phyloP scores from a whole-genome alignment of 2,329 filamentous ascomycete genomes.

The Colletotrichum melonis region DNA sequence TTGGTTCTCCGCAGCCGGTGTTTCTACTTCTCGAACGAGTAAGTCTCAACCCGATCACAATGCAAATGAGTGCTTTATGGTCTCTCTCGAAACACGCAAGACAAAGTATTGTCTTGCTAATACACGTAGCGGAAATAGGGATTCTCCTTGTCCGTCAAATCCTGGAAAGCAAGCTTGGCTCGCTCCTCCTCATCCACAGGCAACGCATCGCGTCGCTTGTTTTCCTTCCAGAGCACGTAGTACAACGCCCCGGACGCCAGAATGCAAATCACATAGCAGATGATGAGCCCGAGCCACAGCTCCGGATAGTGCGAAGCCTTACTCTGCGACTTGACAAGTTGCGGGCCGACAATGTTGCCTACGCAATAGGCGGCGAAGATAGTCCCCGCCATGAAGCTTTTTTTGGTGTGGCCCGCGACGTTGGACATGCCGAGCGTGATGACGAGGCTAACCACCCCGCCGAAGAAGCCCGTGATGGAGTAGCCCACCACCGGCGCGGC shows the following conservation, averaged over 20 bases:
- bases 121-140: conserved; percentile 72
- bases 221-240: conserved; percentile 68
- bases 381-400: conserved; percentile 79
- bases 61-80: background rate
- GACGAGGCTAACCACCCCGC: conserved; percentile 72
- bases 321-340: conserved; percentile 75
- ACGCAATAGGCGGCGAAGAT: conserved; percentile 83
- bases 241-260: conserved; percentile 66
- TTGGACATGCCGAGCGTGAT: conserved; percentile 70
- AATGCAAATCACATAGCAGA: conserved; percentile 76
- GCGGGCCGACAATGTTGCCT: conserved; percentile 80
- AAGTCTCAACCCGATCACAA: background rate
- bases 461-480: conserved; percentile 79
- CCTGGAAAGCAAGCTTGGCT: conserved; percentile 73
- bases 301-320: conserved; percentile 76
- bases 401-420: conserved; percentile 81
- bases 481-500: conserved; percentile 77
- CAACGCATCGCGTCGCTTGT: conserved; percentile 60
- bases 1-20: background rate
- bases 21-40: background rate
- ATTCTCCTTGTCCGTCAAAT: conserved; percentile 77
- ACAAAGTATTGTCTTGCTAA: background rate
- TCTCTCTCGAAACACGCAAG: background rate
- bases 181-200: conserved; percentile 69
- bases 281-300: conserved; percentile 76